phyloP scores from a whole-genome alignment of 768 basidiomycete species.

The Phanerochaete carnosa region DNA sequence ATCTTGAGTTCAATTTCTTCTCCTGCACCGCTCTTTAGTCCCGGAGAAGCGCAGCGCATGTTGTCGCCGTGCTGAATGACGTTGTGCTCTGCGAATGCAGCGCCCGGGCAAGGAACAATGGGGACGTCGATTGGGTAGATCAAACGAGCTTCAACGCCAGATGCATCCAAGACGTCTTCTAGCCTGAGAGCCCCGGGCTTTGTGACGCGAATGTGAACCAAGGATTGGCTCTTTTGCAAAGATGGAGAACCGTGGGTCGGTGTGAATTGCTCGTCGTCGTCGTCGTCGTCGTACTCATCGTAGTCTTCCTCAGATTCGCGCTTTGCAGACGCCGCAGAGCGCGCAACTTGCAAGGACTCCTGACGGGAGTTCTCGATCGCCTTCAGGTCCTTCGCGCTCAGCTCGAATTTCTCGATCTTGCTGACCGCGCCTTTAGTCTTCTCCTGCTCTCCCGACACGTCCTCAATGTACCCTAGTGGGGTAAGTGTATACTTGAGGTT shows the following conservation, averaged over 20 bases:
- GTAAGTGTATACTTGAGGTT: slow-evolving; percentile 71
- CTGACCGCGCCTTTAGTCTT: slow-evolving; percentile 26
- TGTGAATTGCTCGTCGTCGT: slow-evolving; percentile 38
- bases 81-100: slow-evolving; percentile 50
- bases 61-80: slow-evolving; percentile 38
- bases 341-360: slow-evolving; percentile 45
- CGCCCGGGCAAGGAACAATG: slow-evolving; percentile 80
- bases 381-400: slow-evolving; percentile 63
- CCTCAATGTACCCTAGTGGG: slow-evolving; percentile 52
- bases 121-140: slow-evolving; percentile 58
- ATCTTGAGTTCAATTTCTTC: slow-evolving; percentile 59
- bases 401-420: slow-evolving; percentile 51
- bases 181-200: slow-evolving; percentile 76
- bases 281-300: slow-evolving; percentile 76
- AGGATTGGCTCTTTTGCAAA: slow-evolving; percentile 71
- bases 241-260: slow-evolving; percentile 35
- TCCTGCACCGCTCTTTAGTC: slow-evolving; percentile 38
- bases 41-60: slow-evolving; percentile 51
- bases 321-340: slow-evolving; percentile 30
- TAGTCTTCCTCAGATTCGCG: slow-evolving; percentile 47
- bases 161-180: slow-evolving; percentile 67
- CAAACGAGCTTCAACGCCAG: slow-evolving; percentile 73
- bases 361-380: slow-evolving; percentile 58
- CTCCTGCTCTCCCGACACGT: slow-evolving; percentile 26
- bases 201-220: slow-evolving; percentile 67